A percentile compares a stretch with the other conserved stretches of the same genome.
phyloP scores from a whole-genome alignment of 2,329 filamentous ascomycete genomes.

The Xylariaceae sp. region DNA sequence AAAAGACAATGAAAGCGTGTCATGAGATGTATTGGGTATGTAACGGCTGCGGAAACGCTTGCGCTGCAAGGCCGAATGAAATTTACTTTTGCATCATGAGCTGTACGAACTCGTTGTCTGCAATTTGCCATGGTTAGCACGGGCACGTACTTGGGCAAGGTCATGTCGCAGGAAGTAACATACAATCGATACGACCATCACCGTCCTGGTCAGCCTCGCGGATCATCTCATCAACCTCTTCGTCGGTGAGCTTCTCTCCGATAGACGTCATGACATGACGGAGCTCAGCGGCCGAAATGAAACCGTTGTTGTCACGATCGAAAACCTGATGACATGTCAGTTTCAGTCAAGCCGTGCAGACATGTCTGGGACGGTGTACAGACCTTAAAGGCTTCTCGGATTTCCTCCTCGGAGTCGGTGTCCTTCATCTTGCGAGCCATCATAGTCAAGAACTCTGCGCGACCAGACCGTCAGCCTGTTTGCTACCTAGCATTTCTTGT shows the following conservation, averaged over 20 bases:
- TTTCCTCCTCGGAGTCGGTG: slow-evolving; percentile 89
- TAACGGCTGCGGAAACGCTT: slow-evolving; percentile 30
- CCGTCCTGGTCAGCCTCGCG: slow-evolving; percentile 89
- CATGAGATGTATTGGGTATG: slow-evolving; percentile 40
- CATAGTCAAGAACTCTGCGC: slow-evolving; percentile 85
- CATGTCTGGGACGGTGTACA: slow-evolving; percentile 13
- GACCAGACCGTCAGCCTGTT: slow-evolving; percentile 39
- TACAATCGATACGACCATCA: slow-evolving; percentile 88
- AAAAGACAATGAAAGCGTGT: slow-evolving; percentile 35
- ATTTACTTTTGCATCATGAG: slow-evolving; percentile 94
- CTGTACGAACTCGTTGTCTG: slow-evolving; percentile 92
- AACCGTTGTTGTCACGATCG: slow-evolving; percentile 90
- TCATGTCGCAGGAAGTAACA: slow-evolving; percentile 41
- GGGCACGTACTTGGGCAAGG: not conserved
- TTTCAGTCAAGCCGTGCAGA: slow-evolving; percentile 13
- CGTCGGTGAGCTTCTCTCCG: slow-evolving; percentile 88
- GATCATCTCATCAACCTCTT: slow-evolving; percentile 94
- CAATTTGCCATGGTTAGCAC: slow-evolving; percentile 46
- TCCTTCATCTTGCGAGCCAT: slow-evolving; percentile 96
- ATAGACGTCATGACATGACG: slow-evolving; percentile 93
- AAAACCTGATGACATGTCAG: slow-evolving; percentile 63
- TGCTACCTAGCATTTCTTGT: not conserved
- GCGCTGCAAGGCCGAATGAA: slow-evolving; percentile 29
- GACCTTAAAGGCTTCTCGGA: slow-evolving; percentile 87
- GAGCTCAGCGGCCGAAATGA: slow-evolving; percentile 87